phyloP scores from a whole-genome alignment of 495 filamentous ascomycete genomes.

The Immersiella caudata region DNA sequence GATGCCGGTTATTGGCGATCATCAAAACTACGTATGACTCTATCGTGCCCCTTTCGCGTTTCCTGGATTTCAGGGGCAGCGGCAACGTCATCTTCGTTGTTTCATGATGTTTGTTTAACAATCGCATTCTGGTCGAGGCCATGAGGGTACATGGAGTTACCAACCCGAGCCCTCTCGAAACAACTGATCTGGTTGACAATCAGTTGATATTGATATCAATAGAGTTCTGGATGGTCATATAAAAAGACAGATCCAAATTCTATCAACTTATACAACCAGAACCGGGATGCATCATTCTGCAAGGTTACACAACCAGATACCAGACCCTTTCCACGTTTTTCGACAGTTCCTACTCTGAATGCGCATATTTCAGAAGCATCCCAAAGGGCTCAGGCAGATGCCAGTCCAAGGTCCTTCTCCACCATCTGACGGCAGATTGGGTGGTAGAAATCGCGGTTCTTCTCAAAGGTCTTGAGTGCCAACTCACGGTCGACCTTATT shows the following conservation, averaged over 20 bases:
- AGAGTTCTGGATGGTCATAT: no score
- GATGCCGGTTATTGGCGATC: neutral
- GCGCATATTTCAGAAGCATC: neutral
- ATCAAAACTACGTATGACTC: neutral
- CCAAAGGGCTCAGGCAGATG: constrained; percentile 16
- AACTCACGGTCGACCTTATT: constrained; percentile 71
- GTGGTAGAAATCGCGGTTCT: constrained; percentile 90
- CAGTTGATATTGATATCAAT: no score
- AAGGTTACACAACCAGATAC: no score
- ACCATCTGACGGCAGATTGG: constrained; percentile 85
- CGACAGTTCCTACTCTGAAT: neutral
- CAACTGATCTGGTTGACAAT: no score
- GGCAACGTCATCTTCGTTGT: neutral
- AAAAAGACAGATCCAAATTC: no score
- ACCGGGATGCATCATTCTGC: no score
- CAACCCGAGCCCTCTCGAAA: no score
- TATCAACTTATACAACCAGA: no score
- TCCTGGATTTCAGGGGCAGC: neutral
- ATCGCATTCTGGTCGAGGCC: neutral
- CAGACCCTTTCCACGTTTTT: neutral
- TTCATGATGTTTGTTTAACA: neutral
- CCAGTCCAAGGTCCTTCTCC: constrained; percentile 73
- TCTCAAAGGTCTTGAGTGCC: constrained; percentile 81
- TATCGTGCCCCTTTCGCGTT: neutral
- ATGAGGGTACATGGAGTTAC: no score